Evolutionary conservation across 306 rosid species (phyloP), one percentile per base, ranked within the genome.

Genomic region (Crotalaria pallida): DNA sequence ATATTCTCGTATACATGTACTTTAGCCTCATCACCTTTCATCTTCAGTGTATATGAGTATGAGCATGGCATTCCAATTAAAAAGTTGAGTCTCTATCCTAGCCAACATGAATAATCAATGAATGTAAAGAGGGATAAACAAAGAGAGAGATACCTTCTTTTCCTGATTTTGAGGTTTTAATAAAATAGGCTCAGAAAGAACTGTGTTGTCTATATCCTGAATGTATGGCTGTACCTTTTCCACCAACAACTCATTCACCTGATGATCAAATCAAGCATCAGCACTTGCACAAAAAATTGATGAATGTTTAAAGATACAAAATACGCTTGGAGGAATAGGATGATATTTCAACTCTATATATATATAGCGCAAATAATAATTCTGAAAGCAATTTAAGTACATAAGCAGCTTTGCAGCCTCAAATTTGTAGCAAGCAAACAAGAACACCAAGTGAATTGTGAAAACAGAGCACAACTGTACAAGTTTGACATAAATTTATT

Each of bases 211-310:
- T 5, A 70, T 58, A 49, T 77, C 83, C 76, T 78, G 85, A 68
- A 86, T 51, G 74, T 87, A 94, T 8, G 95, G 97, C 64, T 77
- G 83, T 76, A 94, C 63, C 86, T 88, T 94, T 83, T 88, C 92
- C 80, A 77, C 91, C 81, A 94, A 79, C 89, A 88, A 78, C 84
- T 94, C 83, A 69, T 88, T 84, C 82, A 94, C 57, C 99, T 94
- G 85, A 62, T 61, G 49, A 74, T 55, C 59, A 51, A 79, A 67
- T 78, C n/a, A 73, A 31, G 73, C 64, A 66, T 79, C 65, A 65
- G 21, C 38, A 22, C 53, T 19, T 36, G 55, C 31, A 21, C 62
- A 38, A 36, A 48, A 72, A 10, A 44, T 38, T 41, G 65, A 56
- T 49, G 58, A 11, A 41, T 27, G 26, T 13, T 55, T 23, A 12